Conservation (phyloP, 257 asterid genomes). For the Knoxia roxburghii region DNA sequence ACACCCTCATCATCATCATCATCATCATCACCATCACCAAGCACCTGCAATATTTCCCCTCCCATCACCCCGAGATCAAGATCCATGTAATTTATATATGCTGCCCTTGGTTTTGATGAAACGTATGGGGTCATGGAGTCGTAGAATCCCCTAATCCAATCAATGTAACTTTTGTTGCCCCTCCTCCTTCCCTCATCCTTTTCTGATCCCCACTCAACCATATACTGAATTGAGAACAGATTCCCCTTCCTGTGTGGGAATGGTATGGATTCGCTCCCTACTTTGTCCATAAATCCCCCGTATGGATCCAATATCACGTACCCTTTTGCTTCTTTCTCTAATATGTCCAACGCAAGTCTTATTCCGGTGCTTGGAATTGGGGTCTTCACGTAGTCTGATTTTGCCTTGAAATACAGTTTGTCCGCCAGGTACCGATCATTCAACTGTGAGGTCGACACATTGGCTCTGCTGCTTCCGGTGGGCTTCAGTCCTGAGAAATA, state of each 20-base stretch:
- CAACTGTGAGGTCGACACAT: slow-evolving; percentile 15
- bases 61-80: slow-evolving; percentile 60
- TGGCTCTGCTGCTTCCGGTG: slow-evolving; percentile 14
- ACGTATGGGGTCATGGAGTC: slow-evolving; percentile 46
- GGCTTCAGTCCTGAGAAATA: slow-evolving; percentile 48
- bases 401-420: slow-evolving; percentile 60
- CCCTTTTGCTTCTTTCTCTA: slow-evolving; percentile 56
- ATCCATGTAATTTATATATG: slow-evolving; percentile 74
- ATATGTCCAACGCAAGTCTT: slow-evolving; percentile 18
- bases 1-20: slow-evolving; percentile 31
- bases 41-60: no score
- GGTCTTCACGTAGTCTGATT: slow-evolving; percentile 55
- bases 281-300: slow-evolving; percentile 59
- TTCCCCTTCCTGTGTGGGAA: slow-evolving; percentile 77
- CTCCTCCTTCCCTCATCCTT: slow-evolving; percentile 16
- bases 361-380: slow-evolving; percentile 36
- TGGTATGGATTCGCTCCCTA: slow-evolving; percentile 46
- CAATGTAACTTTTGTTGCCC: slow-evolving; percentile 19
- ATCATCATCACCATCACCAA: no score
- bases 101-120: slow-evolving; percentile 52
- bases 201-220: slow-evolving; percentile 48
- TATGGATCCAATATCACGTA: slow-evolving; percentile 64
- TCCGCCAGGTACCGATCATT: slow-evolving; percentile 35
- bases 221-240: slow-evolving; percentile 52
- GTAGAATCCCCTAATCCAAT: slow-evolving; percentile 60